Base-by-base conservation (phyloP, 176 grass and related monocot genomes). In the Raddia guianensis region DNA sequence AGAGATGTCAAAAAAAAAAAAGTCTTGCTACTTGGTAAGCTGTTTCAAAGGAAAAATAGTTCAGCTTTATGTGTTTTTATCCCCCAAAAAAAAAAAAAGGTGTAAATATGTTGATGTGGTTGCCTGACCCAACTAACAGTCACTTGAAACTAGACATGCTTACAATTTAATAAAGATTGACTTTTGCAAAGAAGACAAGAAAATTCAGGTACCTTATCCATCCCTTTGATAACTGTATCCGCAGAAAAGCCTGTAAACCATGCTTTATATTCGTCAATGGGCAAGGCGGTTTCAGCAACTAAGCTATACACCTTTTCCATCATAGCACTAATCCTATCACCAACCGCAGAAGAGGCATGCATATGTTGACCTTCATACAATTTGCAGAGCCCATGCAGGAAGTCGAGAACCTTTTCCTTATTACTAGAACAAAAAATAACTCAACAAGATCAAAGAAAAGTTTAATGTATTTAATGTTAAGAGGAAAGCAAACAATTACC, bases 251-350 rank as follows among this genome's bases (percentile, higher is more conserved):
- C 84, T 83, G 82, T 85, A 72, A 91, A 91, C 72, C 85, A 81
- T 1, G 80, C 32, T 91, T 91, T 91, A 71, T 91, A 98, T 58
- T 89, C 76, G 86, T 98, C 86, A 72, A 85, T 62, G 12, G 90
- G 86, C 83, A 98, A 84, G 63, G 61, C 86, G 82, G 84, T 82
- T 82, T 91, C 84, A 44, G 78, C 84, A 88, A 88, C 92, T 83
- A 98, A 71, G 84, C 82, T 50, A 90, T 84, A 90, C 63, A 95
- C 90, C 84, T 86, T 91, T 71, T 95, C 90, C 86, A 77, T 83
- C 55, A 93, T 80, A 77, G 75, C 76, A 66, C 10, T 63, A 67
- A 81, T 73, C 43, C 68, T 78, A 83, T 92, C 80, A 77, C 79
- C 74, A 86, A 82, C 87, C 73, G 37, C 70, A 12, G 61, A 82